Base-by-base conservation (phyloP, 345 rosid species). In the Laguncularia racemosa region DNA sequence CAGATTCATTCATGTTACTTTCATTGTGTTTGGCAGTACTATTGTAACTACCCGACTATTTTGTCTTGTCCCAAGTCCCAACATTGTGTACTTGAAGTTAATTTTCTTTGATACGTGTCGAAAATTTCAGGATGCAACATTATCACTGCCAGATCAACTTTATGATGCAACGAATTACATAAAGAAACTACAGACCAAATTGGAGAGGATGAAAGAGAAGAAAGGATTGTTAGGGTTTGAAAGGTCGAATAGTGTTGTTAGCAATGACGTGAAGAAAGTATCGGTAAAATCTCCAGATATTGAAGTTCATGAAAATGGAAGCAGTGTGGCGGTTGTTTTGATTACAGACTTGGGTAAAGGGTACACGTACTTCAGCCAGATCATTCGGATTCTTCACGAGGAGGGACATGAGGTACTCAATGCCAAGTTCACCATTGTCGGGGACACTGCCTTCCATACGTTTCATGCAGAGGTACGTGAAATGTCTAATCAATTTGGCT, bases 121-220 rank as follows among this genome's bases (percentile, higher is more conserved):
- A 15, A 84, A 23, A 82, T 33, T 48, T 20, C 12, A 46, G 51
- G 58, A 62, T 28, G 50, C 17, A 46, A 16, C 47, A 14, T 2
- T 50, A 10, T 61, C 65, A 12, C n/a, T 62, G 21, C 47, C 58
- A 0, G 58, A 84, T 61, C 90, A 75, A 44, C 65, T 84, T n/a
- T 72, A 61, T 10, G 74, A 76, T 28, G 86, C 86, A 0, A 61
- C 69, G 16, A 81, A 64, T 12, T 81, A 84, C 75, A 78, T 84
- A 60, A 81, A 74, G 40, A 67, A 56, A 77, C 44, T 81, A 48
- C 81, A 78, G 68, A 64, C 44, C 13, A 76, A 75, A 46, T 46
- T 84, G 76, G 84, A 81, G 64, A 74, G 50, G 59, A 55, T 78
- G 76, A 78, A 58, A 58, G 81, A 72, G 45, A 76, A 17, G 48